Evolutionary conservation across 2,329 filamentous ascomycete genomes (phyloP), one percentile per base, ranked within the genome.

Genomic region (Lizonia empirigonia): DNA sequence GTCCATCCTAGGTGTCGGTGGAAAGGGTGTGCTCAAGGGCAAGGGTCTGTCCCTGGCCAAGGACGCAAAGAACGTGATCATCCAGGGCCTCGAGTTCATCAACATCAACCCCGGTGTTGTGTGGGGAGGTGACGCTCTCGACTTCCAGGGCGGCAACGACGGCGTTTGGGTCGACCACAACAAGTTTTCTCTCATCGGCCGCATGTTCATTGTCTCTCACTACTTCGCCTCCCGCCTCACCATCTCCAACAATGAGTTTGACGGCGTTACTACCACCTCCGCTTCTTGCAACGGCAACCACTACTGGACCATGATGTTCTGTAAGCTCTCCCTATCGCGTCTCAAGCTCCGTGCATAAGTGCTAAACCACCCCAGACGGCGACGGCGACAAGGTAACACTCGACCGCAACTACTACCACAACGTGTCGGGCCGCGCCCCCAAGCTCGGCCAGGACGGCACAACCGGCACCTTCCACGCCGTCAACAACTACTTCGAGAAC

Each of bases 1-100:
- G 62, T 71, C 71, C 1, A 63, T 77, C 27, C 50, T 77, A n/a
- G 75, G 75, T 5, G 65, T 70, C 19, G 74, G 73, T 1, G 65
- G 58, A 24, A 68, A 64, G 26, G 75, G 69, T 24, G 62, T 75
- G 7, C 69, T 77, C 36, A 70, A 68, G 16, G 75, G 75, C 26
- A 77, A 75, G 53, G 75, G 74, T 5, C 58, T 77, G 7, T 61
- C 67, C 1, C 57, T 77, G 16, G 58, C 58, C 23, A 60, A 60
- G 10, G 67, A 65, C 18, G 67, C 63, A 23, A 66, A 55, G 5
- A 74, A 74, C 39, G 56, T 74, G 23, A 64, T 67, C 32, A 65
- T 77, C 49, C 69, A 76, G 55, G 76, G 76, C 59, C 64, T 77
- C 13, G 58, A 65, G 18, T 68, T 73, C 55, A 69, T 63, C 32